These are phyloP conservation scores for Zoysia japonica DNA, from an alignment of 176 grass and related monocot genomes.

Conservation along the genomic window DNA sequence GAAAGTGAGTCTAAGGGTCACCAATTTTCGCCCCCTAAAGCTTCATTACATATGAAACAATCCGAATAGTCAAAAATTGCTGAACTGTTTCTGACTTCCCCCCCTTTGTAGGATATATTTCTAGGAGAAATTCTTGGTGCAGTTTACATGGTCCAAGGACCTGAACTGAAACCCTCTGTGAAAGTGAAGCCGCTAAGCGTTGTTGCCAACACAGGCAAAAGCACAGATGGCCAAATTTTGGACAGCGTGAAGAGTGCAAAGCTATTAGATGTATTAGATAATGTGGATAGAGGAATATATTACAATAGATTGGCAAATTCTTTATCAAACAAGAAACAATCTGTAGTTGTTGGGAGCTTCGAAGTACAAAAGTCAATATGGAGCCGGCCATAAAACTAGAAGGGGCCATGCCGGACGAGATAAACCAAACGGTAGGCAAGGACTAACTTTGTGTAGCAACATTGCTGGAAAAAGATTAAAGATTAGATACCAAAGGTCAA, in stretches of 20 bases:
- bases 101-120: conserved; percentile 56
- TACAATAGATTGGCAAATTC: conserved; percentile 47
- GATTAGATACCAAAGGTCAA: conserved; percentile 26
- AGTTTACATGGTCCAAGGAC: conserved; percentile 55
- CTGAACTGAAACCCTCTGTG: conserved; percentile 39
- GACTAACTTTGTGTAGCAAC: conserved; percentile 21
- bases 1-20: no score
- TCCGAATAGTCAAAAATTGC: not conserved
- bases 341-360: conserved; percentile 63
- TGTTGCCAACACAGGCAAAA: conserved; percentile 30
- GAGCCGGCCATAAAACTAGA: conserved; percentile 34
- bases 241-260: conserved; percentile 39
- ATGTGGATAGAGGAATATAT: conserved; percentile 52
- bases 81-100: not conserved
- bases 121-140: conserved; percentile 70
- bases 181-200: conserved; percentile 34
- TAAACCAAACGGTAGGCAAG: conserved; percentile 13
- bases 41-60: not conserved
- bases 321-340: conserved; percentile 50
- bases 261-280: conserved; percentile 37
- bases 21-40: no score
- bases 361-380: conserved; percentile 63
- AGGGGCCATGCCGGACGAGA: not conserved
- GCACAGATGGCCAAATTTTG: conserved; percentile 50
- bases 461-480: not conserved